Evolutionary conservation across 495 filamentous ascomycete genomes (phyloP).

Genomic region (Podospora sp.): DNA sequence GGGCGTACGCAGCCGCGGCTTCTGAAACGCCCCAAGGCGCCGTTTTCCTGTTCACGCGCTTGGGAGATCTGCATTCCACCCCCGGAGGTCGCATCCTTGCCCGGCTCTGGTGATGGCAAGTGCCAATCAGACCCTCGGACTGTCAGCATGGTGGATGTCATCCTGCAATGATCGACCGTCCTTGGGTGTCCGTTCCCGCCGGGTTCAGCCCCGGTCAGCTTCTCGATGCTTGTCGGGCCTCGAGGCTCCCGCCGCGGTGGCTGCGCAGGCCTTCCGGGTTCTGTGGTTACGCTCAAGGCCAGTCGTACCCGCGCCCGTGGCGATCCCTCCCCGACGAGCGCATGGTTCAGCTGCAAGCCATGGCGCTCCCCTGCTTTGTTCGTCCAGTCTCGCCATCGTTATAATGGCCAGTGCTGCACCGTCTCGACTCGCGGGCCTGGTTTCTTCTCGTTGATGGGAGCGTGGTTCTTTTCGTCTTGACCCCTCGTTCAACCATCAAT

Average conservation of each 20-base stretch:
- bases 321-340: neutral
- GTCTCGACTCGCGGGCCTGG: neutral
- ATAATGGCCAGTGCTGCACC: neutral
- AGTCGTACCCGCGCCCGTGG: neutral
- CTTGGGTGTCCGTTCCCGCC: neutral
- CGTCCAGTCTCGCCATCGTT: neutral
- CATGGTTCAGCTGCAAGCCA: neutral
- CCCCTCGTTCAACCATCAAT: slow-evolving; percentile 3
- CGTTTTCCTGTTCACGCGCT: neutral
- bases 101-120: slow-evolving; percentile 3
- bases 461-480: slow-evolving; percentile 5
- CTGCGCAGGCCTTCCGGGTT: slow-evolving; percentile 2
- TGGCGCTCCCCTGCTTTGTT: neutral
- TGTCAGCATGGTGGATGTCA: neutral
- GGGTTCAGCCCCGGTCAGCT: neutral
- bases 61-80: neutral
- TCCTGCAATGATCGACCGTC: slow-evolving; percentile 11
- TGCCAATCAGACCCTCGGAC: neutral
- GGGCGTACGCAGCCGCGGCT: slow-evolving; percentile 7
- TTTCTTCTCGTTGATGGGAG: neutral
- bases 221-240: neutral
- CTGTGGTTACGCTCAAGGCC: neutral
- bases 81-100: neutral
- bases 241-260: neutral
- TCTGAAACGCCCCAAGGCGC: slow-evolving; percentile 13